Base-by-base conservation (phyloP, 2,329 filamentous ascomycete genomes). In the Paraconiothyrium sp. region DNA sequence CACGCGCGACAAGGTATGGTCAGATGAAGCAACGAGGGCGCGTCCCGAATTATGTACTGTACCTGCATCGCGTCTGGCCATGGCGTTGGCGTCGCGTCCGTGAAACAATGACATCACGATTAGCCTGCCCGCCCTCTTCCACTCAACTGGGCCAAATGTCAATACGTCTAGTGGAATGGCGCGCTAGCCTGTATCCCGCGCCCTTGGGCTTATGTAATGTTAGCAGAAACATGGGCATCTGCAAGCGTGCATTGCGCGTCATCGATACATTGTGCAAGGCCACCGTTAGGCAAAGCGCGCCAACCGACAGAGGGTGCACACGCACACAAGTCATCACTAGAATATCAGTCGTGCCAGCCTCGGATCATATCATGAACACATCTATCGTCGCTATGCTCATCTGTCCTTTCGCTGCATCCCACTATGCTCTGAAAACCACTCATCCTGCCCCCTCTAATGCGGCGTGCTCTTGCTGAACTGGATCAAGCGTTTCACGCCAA, bases 401-500 rank as follows among this genome's bases (percentile, higher is more conserved):
- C 30, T 30, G 4, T 34, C n/a, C 54, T 14, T n/a, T 30, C 16
- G 9, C 8, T 37, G 41, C 43, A 47, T 22, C 1, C 46, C 41
- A 43, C 34, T 48, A n/a, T 47, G 11, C 55, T 50, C 14, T n/a
- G 39, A 32, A 32, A 35, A 8, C 46, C 20, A 34, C 39, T 32
- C 32, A 11, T 37, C 6, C 27, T 10, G 10, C 37, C 24, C 24
- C 41, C n/a, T 24, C 57, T 59, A 50, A 44, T 65, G 61, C 44
- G 72, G 71, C 43, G 75, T 78, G 24, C 69, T 68, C 70, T 77
- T 78, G 67, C 75, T 77, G 58, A 78, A 78, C 51, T 76, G 73
- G 57, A 78, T 76, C 67, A 78, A 66, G 44, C 76, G 71, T 69
- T 78, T 78, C 32, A 78, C 74, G 64, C 76, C 76, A 64, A 78